These are phyloP conservation scores for Brassica carinata DNA, from an alignment of 345 rosid genomes.

Conservation along the genomic window DNA sequence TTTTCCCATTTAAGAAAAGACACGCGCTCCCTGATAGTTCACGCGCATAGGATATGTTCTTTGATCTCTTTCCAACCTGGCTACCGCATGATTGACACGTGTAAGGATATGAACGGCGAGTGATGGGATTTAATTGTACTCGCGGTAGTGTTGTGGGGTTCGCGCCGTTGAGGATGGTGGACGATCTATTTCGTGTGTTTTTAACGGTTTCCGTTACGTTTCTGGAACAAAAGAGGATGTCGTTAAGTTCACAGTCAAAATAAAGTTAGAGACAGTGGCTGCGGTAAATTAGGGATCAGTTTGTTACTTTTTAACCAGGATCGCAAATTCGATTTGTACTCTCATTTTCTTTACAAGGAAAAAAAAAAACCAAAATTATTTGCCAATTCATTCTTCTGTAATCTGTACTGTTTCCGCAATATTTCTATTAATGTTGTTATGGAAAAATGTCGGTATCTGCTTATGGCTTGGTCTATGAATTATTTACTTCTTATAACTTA, in stretches of 20 bases:
- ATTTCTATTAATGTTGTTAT: conserved; percentile 36
- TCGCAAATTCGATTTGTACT: conserved; percentile 8
- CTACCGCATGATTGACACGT: conserved; percentile 40
- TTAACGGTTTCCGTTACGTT: conserved; percentile 37
- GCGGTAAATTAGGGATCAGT: conserved; percentile 29
- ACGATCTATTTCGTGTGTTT: conserved; percentile 15
- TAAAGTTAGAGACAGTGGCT: not conserved
- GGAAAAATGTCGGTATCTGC: conserved; percentile 26
- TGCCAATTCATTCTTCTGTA: conserved; percentile 7
- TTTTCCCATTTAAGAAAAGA: not conserved
- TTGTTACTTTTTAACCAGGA: conserved; percentile 20
- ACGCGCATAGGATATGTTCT: conserved; percentile 24
- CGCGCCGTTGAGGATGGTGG: conserved; percentile 41
- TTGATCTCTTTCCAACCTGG: conserved; percentile 30
- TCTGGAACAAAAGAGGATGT: conserved; percentile 27
- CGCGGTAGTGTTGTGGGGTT: conserved; percentile 13
- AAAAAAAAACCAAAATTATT: not conserved
- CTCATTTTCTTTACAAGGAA: not conserved
- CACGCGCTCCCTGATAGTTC: conserved; percentile 18
- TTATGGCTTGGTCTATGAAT: not conserved
- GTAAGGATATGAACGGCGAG: conserved; percentile 10
- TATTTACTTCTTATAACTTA: not conserved
- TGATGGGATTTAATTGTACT: not conserved
- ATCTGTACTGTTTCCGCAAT: conserved; percentile 12
- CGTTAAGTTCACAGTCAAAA: conserved; percentile 26